Base-by-base conservation (phyloP, 352 stramenopile genomes). In the Globisporangium cylindrosporum region DNA sequence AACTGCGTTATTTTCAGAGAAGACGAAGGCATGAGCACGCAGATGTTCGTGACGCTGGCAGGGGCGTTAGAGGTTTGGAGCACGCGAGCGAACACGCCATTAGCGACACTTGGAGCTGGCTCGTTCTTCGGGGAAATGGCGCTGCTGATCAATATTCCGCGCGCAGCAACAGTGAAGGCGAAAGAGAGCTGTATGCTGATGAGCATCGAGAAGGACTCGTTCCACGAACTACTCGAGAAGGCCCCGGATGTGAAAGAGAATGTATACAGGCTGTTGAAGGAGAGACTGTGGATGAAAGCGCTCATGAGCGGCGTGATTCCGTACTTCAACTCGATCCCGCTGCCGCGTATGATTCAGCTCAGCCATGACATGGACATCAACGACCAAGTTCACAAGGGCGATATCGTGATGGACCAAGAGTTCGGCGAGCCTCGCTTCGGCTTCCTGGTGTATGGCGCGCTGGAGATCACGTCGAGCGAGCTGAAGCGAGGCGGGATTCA, bases 101-200 rank as follows among this genome's bases (percentile, higher is more conserved):
- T 93, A n/a, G 86, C 86, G 12, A 89, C 69, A 9, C 73, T 93
- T 0, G 81, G 86, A 20, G 72, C 86, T 2, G 86, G 86, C 8
- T 91, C 84, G 1, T 93, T 91, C 67, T 93, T 93, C 67, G 86
- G 86, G 3, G 86, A 93, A 59, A 93, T 93, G 86, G 89, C 86
- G 15, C 69, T 93, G 36, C 65, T 93, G 8, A 92, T 91, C 63
- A 90, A 91, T 62, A 91, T 91, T 57, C 86, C 86, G 3, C 81
- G 86, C 36, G 84, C 86, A 9, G 86, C 86, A 25, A 92, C 86
- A 1, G 81, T 93, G 22, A 86, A 68, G 48, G 76, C 84, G 9
- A 69, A 85, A 2, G 84, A 92, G 24, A 92, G 83, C 61, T 91
- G 84, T 51, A 88, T 93, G 73, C 72, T 93, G 20, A 86, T 93